Evolutionary conservation across 768 basidiomycete genomes (phyloP).

Genomic region (Mycena chlorophos): DNA sequence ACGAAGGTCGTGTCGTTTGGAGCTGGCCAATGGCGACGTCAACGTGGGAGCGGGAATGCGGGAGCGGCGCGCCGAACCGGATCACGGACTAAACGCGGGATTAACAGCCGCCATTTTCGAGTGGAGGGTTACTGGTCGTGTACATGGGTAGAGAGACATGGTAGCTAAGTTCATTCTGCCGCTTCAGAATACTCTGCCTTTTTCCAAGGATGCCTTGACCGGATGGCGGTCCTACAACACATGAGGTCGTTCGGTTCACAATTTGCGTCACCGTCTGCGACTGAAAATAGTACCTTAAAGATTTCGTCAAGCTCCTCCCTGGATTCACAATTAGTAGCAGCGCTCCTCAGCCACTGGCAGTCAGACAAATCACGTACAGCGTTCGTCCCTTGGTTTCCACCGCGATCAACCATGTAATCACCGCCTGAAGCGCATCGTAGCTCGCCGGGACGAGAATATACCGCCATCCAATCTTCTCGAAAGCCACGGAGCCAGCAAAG

Average conservation of each 20-base stretch:
- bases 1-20: too few species aligned
- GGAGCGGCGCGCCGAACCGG: too few species aligned
- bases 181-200: not conserved
- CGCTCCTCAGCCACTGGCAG: not conserved
- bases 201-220: slow-evolving; percentile 13
- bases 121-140: too few species aligned
- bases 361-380: slow-evolving; percentile 3
- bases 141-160: too few species aligned
- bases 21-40: too few species aligned
- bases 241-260: not conserved
- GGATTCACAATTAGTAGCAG: not conserved
- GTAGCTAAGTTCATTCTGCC: not conserved
- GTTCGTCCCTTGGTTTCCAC: slow-evolving; percentile 18
- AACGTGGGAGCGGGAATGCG: too few species aligned
- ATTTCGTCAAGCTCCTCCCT: slow-evolving; percentile 20
- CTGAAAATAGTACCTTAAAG: slow-evolving; percentile 8
- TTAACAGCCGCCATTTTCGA: too few species aligned
- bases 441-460: slow-evolving; percentile 9
- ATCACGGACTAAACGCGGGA: too few species aligned
- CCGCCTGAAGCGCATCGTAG: slow-evolving; percentile 8
- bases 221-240: slow-evolving; percentile 10
- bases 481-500: slow-evolving; percentile 12
- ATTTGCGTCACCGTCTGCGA: not conserved
- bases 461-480: slow-evolving; percentile 15
- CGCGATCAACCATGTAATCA: slow-evolving; percentile 10